A percentile compares a stretch with the other conserved stretches of the same genome.
Conservation (phyloP, 768 basidiomycete genomes). For the Dentipellis sp. region DNA sequence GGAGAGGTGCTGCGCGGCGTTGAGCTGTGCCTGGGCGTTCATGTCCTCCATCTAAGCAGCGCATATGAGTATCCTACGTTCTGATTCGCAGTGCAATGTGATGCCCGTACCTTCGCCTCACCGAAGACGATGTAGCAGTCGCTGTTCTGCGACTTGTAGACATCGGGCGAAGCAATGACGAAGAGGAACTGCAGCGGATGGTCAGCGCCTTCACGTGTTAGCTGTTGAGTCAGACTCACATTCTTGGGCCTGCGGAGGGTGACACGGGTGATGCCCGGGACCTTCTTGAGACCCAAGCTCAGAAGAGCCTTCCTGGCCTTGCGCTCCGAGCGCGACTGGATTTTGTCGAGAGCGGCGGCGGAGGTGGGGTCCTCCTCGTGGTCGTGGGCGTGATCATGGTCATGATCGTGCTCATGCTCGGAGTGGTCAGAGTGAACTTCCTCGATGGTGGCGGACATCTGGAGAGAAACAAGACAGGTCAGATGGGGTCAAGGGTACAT, state of each 20-base stretch:
- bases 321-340: slow-evolving; percentile 89
- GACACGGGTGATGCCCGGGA: slow-evolving; percentile 89
- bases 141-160: slow-evolving; percentile 95
- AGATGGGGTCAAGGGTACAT: slow-evolving; percentile 4
- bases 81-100: not conserved
- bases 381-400: slow-evolving; percentile 42
- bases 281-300: slow-evolving; percentile 85
- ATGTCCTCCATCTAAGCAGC: slow-evolving; percentile 69
- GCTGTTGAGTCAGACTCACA: slow-evolving; percentile 33
- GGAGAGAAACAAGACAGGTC: slow-evolving; percentile 16
- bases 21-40: slow-evolving; percentile 70
- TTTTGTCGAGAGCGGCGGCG: slow-evolving; percentile 80
- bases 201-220: not conserved
- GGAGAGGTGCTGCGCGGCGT: slow-evolving; percentile 73
- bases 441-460: slow-evolving; percentile 82
- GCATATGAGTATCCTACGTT: not conserved
- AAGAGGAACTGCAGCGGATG: slow-evolving; percentile 58
- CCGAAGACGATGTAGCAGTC: slow-evolving; percentile 99
- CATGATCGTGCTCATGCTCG: slow-evolving; percentile 50
- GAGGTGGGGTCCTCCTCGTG: slow-evolving; percentile 80
- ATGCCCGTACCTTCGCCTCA: slow-evolving; percentile 70
- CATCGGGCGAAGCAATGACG: slow-evolving; percentile 89
- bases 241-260: slow-evolving; percentile 93
- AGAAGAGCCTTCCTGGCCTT: slow-evolving; percentile 93
- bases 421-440: slow-evolving; percentile 78